Conservation (phyloP, 495 filamentous ascomycete species). For the Penicillium tannophilum region DNA sequence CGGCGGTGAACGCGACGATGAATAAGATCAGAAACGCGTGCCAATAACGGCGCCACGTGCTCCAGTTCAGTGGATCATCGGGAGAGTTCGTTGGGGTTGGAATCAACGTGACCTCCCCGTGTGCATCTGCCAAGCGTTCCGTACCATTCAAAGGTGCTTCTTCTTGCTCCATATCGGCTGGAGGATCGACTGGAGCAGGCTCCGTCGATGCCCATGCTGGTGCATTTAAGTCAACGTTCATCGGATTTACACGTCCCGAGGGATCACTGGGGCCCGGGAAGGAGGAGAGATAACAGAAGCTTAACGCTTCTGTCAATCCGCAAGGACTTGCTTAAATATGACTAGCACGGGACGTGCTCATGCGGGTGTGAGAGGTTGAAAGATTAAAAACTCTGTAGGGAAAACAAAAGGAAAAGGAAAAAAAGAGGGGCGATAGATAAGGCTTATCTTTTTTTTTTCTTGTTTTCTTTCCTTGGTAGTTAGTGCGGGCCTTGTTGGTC, state of each 20-base stretch:
- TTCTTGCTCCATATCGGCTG: conserved; percentile 5
- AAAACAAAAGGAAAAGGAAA: not conserved
- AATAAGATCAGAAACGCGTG: conserved; percentile 28
- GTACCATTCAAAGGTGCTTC: conserved; percentile 17
- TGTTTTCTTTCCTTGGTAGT: not conserved
- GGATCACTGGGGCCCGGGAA: not conserved
- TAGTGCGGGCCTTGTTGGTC: not conserved
- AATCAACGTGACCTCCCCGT: conserved; percentile 47
- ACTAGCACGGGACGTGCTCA: conserved; percentile 9
- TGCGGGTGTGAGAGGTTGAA: conserved; percentile 4
- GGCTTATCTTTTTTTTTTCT: not conserved
- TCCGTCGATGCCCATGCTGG: conserved; percentile 12
- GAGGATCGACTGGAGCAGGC: conserved; percentile 5
- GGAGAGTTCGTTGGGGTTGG: conserved; percentile 52
- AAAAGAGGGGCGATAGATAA: not conserved
- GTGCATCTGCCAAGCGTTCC: conserved; percentile 14
- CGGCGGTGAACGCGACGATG: conserved; percentile 30
- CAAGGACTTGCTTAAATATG: conserved; percentile 8
- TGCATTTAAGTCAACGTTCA: conserved; percentile 6
- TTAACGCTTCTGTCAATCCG: conserved; percentile 7
- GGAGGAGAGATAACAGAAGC: conserved; percentile 7
- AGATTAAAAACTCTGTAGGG: not conserved
- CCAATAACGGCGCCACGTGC: conserved; percentile 42
- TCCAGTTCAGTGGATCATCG: conserved; percentile 58
- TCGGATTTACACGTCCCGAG: not conserved